Base-by-base conservation (phyloP, 345 rosid species). In the Theobroma cacao region DNA sequence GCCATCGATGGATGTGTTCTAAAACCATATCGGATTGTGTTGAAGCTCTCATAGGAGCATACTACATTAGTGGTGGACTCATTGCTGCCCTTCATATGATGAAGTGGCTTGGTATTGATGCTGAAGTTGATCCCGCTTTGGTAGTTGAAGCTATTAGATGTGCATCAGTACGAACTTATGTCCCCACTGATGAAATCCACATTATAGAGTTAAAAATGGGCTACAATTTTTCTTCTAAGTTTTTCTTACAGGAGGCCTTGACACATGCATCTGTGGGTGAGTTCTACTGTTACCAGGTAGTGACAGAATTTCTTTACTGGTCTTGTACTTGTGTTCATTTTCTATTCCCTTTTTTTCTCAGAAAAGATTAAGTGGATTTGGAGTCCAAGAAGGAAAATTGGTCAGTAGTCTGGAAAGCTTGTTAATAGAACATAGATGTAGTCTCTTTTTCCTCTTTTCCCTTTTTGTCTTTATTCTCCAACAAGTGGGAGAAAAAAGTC, bases 1-100 rank as follows among this genome's bases (percentile, higher is more conserved):
- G 98, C 36, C 99, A 95, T 85, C 79, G 98, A 79, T 95, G 97
- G 96, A 89, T 92, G 77, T 83, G 82, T 76, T 95, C 98, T 4
- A 95, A 95, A 83, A 86, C 96, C 60, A 81, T 95, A 81, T 83
- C 97, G 3, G 98, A 95, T 78, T 92, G 98, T 76, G 91, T 90
- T 34, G 99, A 95, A 87, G 94, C 97, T 34, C 77, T 95, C 31
- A 87, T 93, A 61, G 98, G 98, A 43, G 96, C 97, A 41, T 93
- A 91, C 83, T 90, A 87, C 61, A 79, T 90, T 28, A 75, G 87
- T 33, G 98, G 97, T 79, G 97, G 98, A 78, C 78, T 92, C 79
- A 10, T 30, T 40, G 90, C 90, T 26, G 91, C 97, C 55, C 78
- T 87, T 43, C 94, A 91, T 81, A 18, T 87, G 81, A 79, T 91